Evolutionary conservation across 495 filamentous ascomycete species (phyloP).

Genomic region (Penicillium atrosanguineum): DNA sequence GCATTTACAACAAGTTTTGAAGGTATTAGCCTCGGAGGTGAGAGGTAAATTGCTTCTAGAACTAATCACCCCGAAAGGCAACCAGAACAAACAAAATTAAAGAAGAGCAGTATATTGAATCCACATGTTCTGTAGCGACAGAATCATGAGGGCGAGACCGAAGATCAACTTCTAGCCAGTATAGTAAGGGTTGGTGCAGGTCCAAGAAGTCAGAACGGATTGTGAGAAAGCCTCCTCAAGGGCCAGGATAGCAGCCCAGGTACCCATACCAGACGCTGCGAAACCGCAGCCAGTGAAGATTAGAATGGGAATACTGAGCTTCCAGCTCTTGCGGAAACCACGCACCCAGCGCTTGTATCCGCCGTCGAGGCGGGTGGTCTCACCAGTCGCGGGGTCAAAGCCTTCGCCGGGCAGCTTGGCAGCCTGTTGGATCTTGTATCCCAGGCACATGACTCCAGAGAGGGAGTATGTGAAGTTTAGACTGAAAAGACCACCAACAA

Average conservation of each 20-base stretch:
- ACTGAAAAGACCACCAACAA: slow-evolving; percentile 31
- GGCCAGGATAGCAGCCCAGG: slow-evolving; percentile 30
- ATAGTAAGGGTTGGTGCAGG: slow-evolving; percentile 10
- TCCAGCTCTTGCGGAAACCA: slow-evolving; percentile 23
- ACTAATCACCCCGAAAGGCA: background rate
- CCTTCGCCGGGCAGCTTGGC: slow-evolving; percentile 38
- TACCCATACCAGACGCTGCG: slow-evolving; percentile 29
- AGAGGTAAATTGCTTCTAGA: background rate
- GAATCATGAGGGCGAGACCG: background rate
- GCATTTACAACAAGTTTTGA: too few relatives aligned
- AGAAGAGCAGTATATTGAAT: too few relatives aligned
- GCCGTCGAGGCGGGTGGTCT: slow-evolving; percentile 29
- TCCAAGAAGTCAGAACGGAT: slow-evolving; percentile 17
- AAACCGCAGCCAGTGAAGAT: slow-evolving; percentile 26
- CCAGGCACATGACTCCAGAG: slow-evolving; percentile 40
- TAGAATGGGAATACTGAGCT: slow-evolving; percentile 21
- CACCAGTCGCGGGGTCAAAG: slow-evolving; percentile 46
- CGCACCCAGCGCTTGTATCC: slow-evolving; percentile 40
- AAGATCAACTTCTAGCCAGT: background rate
- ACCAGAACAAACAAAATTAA: background rate
- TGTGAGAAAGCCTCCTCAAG: slow-evolving; percentile 27
- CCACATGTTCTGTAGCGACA: background rate
- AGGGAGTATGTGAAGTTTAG: slow-evolving; percentile 51
- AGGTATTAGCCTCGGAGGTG: too few relatives aligned
- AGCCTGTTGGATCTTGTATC: slow-evolving; percentile 39